Base-by-base conservation (phyloP, 2,329 filamentous ascomycete genomes). In the Fusarium pilosicola region DNA sequence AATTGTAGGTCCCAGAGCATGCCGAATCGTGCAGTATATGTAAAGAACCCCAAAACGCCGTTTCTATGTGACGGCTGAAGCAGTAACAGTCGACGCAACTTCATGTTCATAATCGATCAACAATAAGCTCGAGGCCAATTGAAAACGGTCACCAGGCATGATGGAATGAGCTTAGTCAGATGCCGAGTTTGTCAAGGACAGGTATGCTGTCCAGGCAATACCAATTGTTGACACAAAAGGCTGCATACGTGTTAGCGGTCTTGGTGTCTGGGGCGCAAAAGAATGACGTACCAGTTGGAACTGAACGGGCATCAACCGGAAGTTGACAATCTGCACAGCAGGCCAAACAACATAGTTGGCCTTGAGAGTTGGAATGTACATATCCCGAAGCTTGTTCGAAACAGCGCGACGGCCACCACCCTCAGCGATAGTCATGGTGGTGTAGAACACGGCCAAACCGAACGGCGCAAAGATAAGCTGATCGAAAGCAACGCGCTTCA, bases 281-380 rank as follows among this genome's bases (percentile, higher is more conserved):
- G 22, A 2, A 39, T 5, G 22, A 89, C 94, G 87, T 85, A 98
- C 95, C 83, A 99, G 93, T 83, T 99, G 96, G 82, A 96, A 97
- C 81, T 97, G 95, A 60, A 98, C 92, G 20, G 96, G 96, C 87
- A 99, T 94, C 76, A 98, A 81, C 36, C 96, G 90, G 85, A 99
- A 99, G 86, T 99, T 99, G 85, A 99, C 89, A 73, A 98, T 91
- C 85, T 99, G 96, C 49, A 99, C 96, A 11, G 93, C 90, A 30
- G 96, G 96, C 96, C 96, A 99, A 30, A 99, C 89, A 77, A 97
- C 86, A 79, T 93, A 99, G 84, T 99, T 99, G 76, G 96, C 95
- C 86, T 98, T 97, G 75, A 99, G 86, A 14, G 96, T 96, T 20
- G 96, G 95, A 65, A 98, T 83, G 81, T 97, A 99, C 84, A 98